Conservation (phyloP, 306 rosid genomes). For the Medicago arabica region DNA sequence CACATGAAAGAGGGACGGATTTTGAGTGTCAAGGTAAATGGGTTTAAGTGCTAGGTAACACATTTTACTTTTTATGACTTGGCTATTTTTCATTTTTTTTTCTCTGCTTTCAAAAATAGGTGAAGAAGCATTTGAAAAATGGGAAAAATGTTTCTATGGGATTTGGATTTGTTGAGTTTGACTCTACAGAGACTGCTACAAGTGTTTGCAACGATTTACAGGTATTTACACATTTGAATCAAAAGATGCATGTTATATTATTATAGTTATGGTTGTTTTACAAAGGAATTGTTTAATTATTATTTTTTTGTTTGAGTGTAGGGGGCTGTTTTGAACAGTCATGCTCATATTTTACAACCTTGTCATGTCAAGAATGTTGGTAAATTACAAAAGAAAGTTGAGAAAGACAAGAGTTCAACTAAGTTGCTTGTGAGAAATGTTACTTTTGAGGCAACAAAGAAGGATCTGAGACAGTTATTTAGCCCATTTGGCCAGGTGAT, state of each 20-base stretch:
- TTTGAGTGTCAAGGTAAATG: slow-evolving; percentile 81
- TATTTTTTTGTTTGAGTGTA: slow-evolving; percentile 27
- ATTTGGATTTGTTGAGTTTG: slow-evolving; percentile 87
- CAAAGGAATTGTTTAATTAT: background rate
- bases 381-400: slow-evolving; percentile 55
- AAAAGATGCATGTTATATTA: slow-evolving; percentile 23
- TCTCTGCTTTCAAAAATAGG: slow-evolving; percentile 53
- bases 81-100: slow-evolving; percentile 22
- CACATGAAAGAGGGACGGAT: slow-evolving; percentile 72
- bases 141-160: slow-evolving; percentile 93
- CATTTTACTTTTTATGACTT: background rate
- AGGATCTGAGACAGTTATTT: slow-evolving; percentile 85
- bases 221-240: slow-evolving; percentile 53
- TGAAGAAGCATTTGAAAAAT: slow-evolving; percentile 81
- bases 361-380: slow-evolving; percentile 75
- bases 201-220: slow-evolving; percentile 68
- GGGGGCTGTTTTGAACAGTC: slow-evolving; percentile 90
- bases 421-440: slow-evolving; percentile 81
- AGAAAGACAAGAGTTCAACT: slow-evolving; percentile 79
- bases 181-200: slow-evolving; percentile 77
- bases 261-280: slow-evolving; percentile 36
- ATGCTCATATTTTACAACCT: slow-evolving; percentile 77
- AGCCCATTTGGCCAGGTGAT: slow-evolving; percentile 95
- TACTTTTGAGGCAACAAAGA: slow-evolving; percentile 88
- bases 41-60: slow-evolving; percentile 23